These are phyloP conservation scores for Afroboletus lepidellus DNA, from an alignment of 1,284 basidiomycete genomes.

Conservation along the genomic window DNA sequence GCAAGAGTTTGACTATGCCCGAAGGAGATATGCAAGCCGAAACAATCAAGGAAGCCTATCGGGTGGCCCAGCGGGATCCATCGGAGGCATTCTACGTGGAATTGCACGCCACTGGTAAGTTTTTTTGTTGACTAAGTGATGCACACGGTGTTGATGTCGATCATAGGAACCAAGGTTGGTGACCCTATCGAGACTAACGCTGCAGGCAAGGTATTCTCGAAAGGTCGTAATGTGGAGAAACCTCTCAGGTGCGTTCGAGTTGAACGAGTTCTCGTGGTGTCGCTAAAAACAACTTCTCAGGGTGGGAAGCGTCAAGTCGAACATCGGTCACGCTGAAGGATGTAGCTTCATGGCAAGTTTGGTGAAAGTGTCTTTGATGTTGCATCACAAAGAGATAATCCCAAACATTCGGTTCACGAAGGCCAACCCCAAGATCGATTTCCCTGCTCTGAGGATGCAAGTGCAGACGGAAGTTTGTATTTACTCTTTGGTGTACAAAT, in stretches of 20 bases:
- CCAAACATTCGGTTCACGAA: constrained; percentile 30
- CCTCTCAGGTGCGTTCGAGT: constrained; percentile 18
- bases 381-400: constrained; percentile 29
- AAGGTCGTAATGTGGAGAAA: constrained; percentile 21
- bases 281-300: constrained; percentile 5
- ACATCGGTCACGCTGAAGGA: constrained; percentile 33
- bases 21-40: constrained; percentile 33
- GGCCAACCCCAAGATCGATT: constrained; percentile 29
- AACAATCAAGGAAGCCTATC: constrained; percentile 32
- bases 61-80: constrained; percentile 28
- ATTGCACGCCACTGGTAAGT: constrained; percentile 44
- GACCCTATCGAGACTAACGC: constrained; percentile 53
- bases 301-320: constrained; percentile 33
- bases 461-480: constrained; percentile 25
- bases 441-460: constrained; percentile 25
- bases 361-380: constrained; percentile 31
- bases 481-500: background rate
- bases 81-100: constrained; percentile 48
- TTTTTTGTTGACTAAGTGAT: background rate
- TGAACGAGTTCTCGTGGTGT: background rate
- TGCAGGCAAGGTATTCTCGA: constrained; percentile 39
- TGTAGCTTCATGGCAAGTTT: constrained; percentile 33
- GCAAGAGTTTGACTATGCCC: constrained; percentile 35
- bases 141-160: constrained; percentile 1
- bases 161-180: constrained; percentile 40